Base-by-base conservation (phyloP, 495 filamentous ascomycete species). In the Podospora pseudoanserina region DNA sequence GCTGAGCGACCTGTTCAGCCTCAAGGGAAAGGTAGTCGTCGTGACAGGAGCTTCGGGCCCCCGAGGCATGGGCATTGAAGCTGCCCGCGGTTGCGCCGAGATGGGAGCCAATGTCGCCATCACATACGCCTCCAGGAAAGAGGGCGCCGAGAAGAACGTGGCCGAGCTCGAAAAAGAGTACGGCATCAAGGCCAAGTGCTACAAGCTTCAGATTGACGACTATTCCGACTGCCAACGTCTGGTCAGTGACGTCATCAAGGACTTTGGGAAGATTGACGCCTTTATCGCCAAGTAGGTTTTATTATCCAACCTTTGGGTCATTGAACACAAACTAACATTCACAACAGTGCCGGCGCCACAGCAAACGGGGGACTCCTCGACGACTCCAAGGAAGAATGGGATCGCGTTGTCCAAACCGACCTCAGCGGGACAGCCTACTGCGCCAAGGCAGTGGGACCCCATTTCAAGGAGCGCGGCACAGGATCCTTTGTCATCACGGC, bases 141-240 rank as follows among this genome's bases (percentile, higher is more conserved):
- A 83, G 64, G 83, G 88, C 16, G 90, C 88, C 13, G 80, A 81
- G 19, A 85, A 88, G 73, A 84, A 91, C 58, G 81, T 84, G 65
- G 81, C 79, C 64, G 81, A 85, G 68, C 82, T 89, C 15, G 64
- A 19, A 3, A 73, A 73, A 60, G 73, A 76, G 0, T 78, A 80
- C 68, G 85, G 87, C 62, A 81, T 91, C 68, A 88, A 87, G 58
- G 85, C 84, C 66, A 85, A 85, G 66, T 90, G 86, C 72, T 90
- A 90, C 82, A 84, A 85, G 71, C 84, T 86, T 56, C 84, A 92
- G 75, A 83, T 91, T n/a, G 81, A 84, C 63, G 84, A 91, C 65
- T 85, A 76, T n/a, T 72, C 75, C 27, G 79, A 84, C 11, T 83
- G 87, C 19, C 79, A 85, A 61, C 79, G 83, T 63, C 77, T 89